Percentiles rank a stretch among this genome's conserved stretches.
These are phyloP conservation scores for Alternaria sp. DNA, from an alignment of 2,329 filamentous ascomycete genomes.

Conservation along the genomic window DNA sequence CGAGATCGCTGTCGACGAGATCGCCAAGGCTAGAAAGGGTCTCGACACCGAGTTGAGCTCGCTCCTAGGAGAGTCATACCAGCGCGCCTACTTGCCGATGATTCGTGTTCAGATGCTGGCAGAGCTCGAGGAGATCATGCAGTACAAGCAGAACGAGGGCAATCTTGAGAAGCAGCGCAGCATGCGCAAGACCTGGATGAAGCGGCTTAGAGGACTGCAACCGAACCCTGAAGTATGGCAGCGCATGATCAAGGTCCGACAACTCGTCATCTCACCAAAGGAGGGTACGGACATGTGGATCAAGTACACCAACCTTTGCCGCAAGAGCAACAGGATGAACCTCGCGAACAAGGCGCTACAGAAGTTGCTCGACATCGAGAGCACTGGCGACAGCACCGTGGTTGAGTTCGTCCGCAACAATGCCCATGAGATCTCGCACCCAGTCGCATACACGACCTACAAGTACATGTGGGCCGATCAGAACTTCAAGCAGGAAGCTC, in stretches of 20 bases:
- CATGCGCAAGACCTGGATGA: slow-evolving; percentile 95
- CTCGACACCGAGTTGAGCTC: slow-evolving; percentile 95
- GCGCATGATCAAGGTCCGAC: slow-evolving; percentile 92
- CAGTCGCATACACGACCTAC: slow-evolving; percentile 93
- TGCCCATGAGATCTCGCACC: slow-evolving; percentile 65
- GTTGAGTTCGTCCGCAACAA: slow-evolving; percentile 46
- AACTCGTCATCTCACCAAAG: slow-evolving; percentile 85
- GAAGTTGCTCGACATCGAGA: slow-evolving; percentile 70
- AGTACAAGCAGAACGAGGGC: slow-evolving; percentile 86
- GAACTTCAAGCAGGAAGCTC: slow-evolving; percentile 47
- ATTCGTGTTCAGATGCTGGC: slow-evolving; percentile 99
- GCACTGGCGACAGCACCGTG: slow-evolving; percentile 35
- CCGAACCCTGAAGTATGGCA: slow-evolving; percentile 99
- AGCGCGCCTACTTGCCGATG: slow-evolving; percentile 95
- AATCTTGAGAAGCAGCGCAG: slow-evolving; percentile 87
- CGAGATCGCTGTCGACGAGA: slow-evolving; percentile 84
- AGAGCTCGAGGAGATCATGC: slow-evolving; percentile 96
- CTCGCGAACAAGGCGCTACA: slow-evolving; percentile 95
- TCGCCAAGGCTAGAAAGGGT: slow-evolving; percentile 89
- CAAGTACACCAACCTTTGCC: slow-evolving; percentile 97
- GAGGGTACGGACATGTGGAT: slow-evolving; percentile 99
- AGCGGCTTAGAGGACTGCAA: slow-evolving; percentile 90
- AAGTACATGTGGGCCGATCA: slow-evolving; percentile 92
- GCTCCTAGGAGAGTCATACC: slow-evolving; percentile 97
- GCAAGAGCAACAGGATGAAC: slow-evolving; percentile 93